Evolutionary conservation across 2,329 filamentous ascomycete genomes (phyloP), one percentile per base, ranked within the genome.

Genomic region (Colletotrichum tropicale): DNA sequence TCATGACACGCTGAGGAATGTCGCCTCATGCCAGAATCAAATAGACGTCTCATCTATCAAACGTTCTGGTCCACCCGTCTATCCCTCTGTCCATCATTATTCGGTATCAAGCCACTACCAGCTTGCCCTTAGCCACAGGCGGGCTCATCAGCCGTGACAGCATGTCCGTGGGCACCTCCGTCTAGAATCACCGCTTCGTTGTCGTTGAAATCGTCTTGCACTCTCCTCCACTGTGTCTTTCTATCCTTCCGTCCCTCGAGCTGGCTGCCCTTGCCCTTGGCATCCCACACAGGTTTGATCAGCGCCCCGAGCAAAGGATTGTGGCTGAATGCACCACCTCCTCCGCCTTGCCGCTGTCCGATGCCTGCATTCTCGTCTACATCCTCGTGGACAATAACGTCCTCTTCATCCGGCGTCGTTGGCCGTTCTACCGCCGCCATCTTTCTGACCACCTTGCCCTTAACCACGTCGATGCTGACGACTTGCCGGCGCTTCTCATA

Each of bases 401-500:
- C 79, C 15, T 84, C 82, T 1, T 85, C 84, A 0, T 87, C 85
- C 1, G 92, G 92, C 8, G 88, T 91, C 5, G 85, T 85, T 6
- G 90, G 91, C 62, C 89, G 86, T 77, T 94, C 92, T 24, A 90
- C 83, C 6, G 92, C 89, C 18, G 90, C 91, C 90, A 95, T 95
- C 79, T 91, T 91, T 75, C 91, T 91, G 6, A 97, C 92, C 4
- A 98, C 92, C 80, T 93, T 96, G 21, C 94, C 93, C 1, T 93
- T 93, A 10, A 93, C 92, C 1, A 98, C 86, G 82, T 98, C 95
- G 76, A 98, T 94, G 81, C 94, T 96, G 78, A 98, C 91, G 2
- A 98, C 94, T 76, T 97, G 93, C 79, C 91, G 92, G 74, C 95
- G 90, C 89, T 96, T 98, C 86, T 98, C 96, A 84, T 96, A 98